phyloP scores from a whole-genome alignment of 495 filamentous ascomycete genomes.

The Talaromyces borbonicus region DNA sequence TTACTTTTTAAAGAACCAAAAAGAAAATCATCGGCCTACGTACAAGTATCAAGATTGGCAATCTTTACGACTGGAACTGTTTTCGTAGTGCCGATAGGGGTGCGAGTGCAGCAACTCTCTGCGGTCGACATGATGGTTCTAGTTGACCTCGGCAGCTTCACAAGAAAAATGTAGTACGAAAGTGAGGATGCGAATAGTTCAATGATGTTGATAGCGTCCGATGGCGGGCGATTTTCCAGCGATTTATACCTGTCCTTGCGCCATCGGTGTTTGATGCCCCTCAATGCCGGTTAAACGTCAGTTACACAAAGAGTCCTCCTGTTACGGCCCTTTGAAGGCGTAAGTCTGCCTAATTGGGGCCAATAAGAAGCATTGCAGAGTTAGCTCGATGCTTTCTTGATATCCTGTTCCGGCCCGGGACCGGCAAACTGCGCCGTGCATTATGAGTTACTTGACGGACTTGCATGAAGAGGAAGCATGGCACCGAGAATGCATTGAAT shows the following conservation, averaged over 20 bases:
- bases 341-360: not conserved
- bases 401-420: not conserved
- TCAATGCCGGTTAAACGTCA: no score
- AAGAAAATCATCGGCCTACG: constrained; percentile 9
- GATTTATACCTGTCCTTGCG: no score
- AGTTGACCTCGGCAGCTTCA: no score
- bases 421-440: not conserved
- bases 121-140: constrained; percentile 3
- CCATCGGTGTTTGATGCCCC: no score
- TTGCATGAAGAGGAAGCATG: no score
- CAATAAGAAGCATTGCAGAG: not conserved
- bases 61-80: constrained; percentile 30
- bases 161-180: no score
- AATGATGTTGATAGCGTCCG: no score
- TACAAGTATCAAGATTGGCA: constrained; percentile 61
- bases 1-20: not conserved
- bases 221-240: no score
- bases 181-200: no score
- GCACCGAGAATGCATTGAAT: no score
- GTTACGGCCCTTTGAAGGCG: no score
- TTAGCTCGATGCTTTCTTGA: not conserved
- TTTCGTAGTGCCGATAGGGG: constrained; percentile 5
- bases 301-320: no score
- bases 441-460: not conserved
- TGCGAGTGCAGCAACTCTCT: constrained; percentile 7